Percentiles rank a stretch among this genome's conserved stretches.
Conservation (phyloP, 164 flowering plant genomes). For the Dillenia turbinata region DNA sequence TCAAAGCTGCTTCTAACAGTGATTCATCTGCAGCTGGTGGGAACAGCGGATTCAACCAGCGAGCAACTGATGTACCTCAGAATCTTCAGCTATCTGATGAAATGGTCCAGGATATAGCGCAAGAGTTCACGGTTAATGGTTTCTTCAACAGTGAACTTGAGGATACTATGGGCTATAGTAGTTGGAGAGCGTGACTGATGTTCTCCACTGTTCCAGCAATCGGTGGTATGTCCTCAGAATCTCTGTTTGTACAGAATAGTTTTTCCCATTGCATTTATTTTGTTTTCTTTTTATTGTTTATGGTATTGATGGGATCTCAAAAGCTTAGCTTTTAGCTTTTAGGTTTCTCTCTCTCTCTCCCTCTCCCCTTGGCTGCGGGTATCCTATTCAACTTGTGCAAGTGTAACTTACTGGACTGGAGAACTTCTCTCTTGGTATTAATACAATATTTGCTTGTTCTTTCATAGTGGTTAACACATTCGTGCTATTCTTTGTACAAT, state of each 20-base stretch:
- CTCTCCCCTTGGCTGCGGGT: too few relatives aligned
- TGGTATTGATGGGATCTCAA: background rate
- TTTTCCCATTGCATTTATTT: background rate
- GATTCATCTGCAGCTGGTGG: constrained; percentile 45
- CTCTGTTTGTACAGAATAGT: constrained; percentile 32
- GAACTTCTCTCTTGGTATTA: too few relatives aligned
- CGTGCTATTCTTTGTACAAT: too few relatives aligned
- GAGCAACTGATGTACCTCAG: constrained; percentile 38
- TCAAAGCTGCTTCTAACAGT: constrained; percentile 47
- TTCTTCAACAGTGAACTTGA: constrained; percentile 54
- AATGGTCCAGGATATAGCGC: constrained; percentile 50
- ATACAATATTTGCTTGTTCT: too few relatives aligned
- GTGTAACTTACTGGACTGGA: too few relatives aligned
- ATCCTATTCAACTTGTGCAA: too few relatives aligned
- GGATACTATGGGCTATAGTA: constrained; percentile 39
- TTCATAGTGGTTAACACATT: too few relatives aligned
- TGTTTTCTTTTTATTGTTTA: constrained; percentile 7
- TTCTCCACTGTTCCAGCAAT: constrained; percentile 2
- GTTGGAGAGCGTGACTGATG: constrained; percentile 59
- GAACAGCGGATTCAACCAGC: constrained; percentile 37
- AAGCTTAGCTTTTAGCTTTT: background rate
- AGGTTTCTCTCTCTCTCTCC: background rate
- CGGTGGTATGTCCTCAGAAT: constrained; percentile 3
- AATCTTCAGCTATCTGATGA: constrained; percentile 57
- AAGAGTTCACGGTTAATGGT: constrained; percentile 61